Percentiles rank a stretch among this genome's conserved stretches.
Conservation (phyloP, 1,139 yeast genomes). For the Williopsis jadinii region DNA sequence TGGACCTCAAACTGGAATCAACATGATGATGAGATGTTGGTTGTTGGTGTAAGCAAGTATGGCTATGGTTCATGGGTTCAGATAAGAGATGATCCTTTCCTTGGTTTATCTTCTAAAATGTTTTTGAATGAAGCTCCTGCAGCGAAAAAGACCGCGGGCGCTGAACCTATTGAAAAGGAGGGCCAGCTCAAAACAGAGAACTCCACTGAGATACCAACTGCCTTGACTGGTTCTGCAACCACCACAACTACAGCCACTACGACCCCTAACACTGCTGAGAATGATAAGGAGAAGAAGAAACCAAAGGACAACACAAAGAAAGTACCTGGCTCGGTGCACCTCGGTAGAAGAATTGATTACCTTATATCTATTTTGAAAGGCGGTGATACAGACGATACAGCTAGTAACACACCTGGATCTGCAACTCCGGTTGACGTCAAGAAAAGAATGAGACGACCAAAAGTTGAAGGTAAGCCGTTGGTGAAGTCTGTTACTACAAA, state of each 20-base stretch:
- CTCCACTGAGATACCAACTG: background rate
- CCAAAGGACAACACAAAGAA: constrained; percentile 35
- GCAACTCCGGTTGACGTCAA: constrained; percentile 16
- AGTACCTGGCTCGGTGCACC: constrained; percentile 89
- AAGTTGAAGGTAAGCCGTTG: constrained; percentile 9
- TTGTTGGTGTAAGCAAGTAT: constrained; percentile 83
- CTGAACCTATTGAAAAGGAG: constrained; percentile 29
- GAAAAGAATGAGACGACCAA: constrained; percentile 18
- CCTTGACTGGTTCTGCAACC: background rate
- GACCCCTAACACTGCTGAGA: background rate
- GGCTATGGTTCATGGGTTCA: constrained; percentile 96
- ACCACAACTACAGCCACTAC: constrained; percentile 1
- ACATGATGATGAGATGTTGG: constrained; percentile 77
- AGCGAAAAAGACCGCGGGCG: constrained; percentile 21
- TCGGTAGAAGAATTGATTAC: constrained; percentile 91
- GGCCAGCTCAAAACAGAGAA: background rate
- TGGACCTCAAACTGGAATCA: constrained; percentile 89
- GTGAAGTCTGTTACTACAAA: background rate
- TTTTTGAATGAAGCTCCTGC: constrained; percentile 43
- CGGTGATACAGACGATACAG: constrained; percentile 31
- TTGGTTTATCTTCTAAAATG: constrained; percentile 79
- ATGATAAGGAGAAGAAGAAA: constrained; percentile 2
- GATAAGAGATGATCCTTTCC: constrained; percentile 89
- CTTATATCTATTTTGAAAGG: constrained; percentile 63
- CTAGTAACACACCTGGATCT: constrained; percentile 20